Conservation (phyloP, 1,284 basidiomycete genomes). For the Dichomitus squalens region DNA sequence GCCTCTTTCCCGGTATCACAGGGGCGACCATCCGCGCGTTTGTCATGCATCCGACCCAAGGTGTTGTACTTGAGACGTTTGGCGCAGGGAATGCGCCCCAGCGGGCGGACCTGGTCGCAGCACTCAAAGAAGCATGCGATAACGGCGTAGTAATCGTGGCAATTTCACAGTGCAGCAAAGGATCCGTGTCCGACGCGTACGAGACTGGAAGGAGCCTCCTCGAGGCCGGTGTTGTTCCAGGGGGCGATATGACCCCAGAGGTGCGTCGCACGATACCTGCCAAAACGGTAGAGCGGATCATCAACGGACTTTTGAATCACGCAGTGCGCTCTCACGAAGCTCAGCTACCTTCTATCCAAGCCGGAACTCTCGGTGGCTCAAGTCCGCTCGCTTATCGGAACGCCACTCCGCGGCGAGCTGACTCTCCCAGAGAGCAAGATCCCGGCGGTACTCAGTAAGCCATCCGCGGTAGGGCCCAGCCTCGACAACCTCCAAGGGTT, state of each 20-base stretch:
- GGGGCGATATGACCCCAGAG: slow-evolving; percentile 94
- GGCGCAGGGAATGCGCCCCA: slow-evolving; percentile 88
- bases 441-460: slow-evolving; percentile 41
- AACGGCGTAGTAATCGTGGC: slow-evolving; percentile 88
- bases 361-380: slow-evolving; percentile 68
- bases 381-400: slow-evolving; percentile 77
- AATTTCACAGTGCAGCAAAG: slow-evolving; percentile 88
- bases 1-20: slow-evolving; percentile 88
- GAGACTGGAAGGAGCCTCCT: slow-evolving; percentile 80
- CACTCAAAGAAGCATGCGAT: slow-evolving; percentile 79
- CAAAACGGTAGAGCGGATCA: background rate
- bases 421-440: slow-evolving; percentile 50
- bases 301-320: background rate
- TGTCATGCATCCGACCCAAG: slow-evolving; percentile 68
- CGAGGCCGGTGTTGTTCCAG: slow-evolving; percentile 74
- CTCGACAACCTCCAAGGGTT: slow-evolving; percentile 64
- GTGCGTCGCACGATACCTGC: slow-evolving; percentile 40
- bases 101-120: slow-evolving; percentile 64
- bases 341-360: slow-evolving; percentile 89
- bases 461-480: slow-evolving; percentile 47
- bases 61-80: slow-evolving; percentile 88
- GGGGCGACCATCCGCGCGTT: slow-evolving; percentile 73
- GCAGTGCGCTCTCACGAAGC: slow-evolving; percentile 86
- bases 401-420: slow-evolving; percentile 86
- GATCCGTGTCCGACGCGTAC: slow-evolving; percentile 79